Evolutionary conservation across 1,284 basidiomycete genomes (phyloP).

Genomic region (Pterula multifida): DNA sequence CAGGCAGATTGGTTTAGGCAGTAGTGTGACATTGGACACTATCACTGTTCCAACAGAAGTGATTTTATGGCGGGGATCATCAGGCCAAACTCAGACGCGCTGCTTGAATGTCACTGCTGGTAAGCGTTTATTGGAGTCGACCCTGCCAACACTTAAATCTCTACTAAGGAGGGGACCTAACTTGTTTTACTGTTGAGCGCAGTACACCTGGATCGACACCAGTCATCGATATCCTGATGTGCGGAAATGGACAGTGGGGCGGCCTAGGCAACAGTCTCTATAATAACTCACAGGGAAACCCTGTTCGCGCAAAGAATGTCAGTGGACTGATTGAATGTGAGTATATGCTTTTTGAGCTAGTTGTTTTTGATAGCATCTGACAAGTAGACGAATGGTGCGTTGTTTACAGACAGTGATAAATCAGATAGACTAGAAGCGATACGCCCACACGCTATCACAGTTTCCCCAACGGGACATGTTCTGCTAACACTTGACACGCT

Average conservation of each 20-base stretch:
- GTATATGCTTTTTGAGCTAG: slow-evolving; percentile 15
- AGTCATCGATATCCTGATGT: slow-evolving; percentile 61
- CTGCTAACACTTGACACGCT: slow-evolving; percentile 63
- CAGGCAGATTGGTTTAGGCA: slow-evolving; percentile 78
- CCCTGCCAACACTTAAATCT: slow-evolving; percentile 6
- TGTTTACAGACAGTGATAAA: slow-evolving; percentile 52
- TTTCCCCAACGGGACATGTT: slow-evolving; percentile 73
- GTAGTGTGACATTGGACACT: slow-evolving; percentile 52
- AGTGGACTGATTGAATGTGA: slow-evolving; percentile 79
- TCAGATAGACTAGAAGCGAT: slow-evolving; percentile 55
- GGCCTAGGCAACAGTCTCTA: slow-evolving; percentile 76
- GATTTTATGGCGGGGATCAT: slow-evolving; percentile 49
- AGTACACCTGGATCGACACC: slow-evolving; percentile 24
- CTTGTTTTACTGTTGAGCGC: slow-evolving; percentile 69
- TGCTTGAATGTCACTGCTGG: slow-evolving; percentile 63
- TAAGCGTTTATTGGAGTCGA: slow-evolving; percentile 11
- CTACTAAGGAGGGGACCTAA: slow-evolving; percentile 56
- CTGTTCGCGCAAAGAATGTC: slow-evolving; percentile 68
- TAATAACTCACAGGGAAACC: slow-evolving; percentile 63
- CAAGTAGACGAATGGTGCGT: slow-evolving; percentile 2
- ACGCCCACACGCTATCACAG: slow-evolving; percentile 53
- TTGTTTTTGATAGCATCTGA: not conserved
- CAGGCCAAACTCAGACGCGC: slow-evolving; percentile 39
- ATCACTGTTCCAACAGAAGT: slow-evolving; percentile 85
- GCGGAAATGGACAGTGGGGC: slow-evolving; percentile 80